phyloP scores from a whole-genome alignment of 495 filamentous ascomycete genomes.

The Aspergillus conjunctus region DNA sequence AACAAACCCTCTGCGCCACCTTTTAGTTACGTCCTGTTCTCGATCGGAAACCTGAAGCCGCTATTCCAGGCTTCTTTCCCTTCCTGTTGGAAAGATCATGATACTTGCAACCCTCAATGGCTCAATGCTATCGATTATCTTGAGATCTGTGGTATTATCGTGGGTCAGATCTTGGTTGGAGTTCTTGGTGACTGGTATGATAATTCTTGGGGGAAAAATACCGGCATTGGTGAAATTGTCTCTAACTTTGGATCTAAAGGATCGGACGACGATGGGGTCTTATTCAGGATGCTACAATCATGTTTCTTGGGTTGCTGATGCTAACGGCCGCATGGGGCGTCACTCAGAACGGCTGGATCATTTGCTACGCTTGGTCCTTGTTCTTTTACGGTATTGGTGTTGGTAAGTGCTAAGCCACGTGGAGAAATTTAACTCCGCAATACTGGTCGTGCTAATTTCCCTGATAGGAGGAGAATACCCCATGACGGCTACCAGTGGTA shows the following conservation, averaged over 20 bases:
- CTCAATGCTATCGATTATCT: conserved; percentile 77
- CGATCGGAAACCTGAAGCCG: conserved; percentile 83
- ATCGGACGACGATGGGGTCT: conserved; percentile 87
- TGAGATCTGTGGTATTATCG: conserved; percentile 85
- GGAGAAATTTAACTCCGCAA: neutral
- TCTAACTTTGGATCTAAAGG: conserved; percentile 41
- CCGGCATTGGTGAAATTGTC: neutral
- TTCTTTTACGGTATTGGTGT: conserved; percentile 92
- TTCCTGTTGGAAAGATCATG: conserved; percentile 66
- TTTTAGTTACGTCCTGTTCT: conserved; percentile 81
- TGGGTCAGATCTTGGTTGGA: conserved; percentile 79
- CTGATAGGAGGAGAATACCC: conserved; percentile 74
- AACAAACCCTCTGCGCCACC: neutral
- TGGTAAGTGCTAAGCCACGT: conserved; percentile 45
- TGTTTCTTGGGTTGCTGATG: conserved; percentile 87
- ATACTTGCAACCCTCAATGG: conserved; percentile 73
- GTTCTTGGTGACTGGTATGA: conserved; percentile 58
- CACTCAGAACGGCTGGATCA: conserved; percentile 84
- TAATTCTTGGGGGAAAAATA: neutral
- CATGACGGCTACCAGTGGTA: conserved; percentile 92
- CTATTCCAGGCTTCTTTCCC: conserved; percentile 71
- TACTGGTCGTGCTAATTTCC: conserved; percentile 15
- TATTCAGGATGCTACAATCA: conserved; percentile 90
- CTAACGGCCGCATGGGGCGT: conserved; percentile 83
- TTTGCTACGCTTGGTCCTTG: conserved; percentile 87